phyloP scores from a whole-genome alignment of 2,329 filamentous ascomycete genomes.

The Salinomyces thailandicus region DNA sequence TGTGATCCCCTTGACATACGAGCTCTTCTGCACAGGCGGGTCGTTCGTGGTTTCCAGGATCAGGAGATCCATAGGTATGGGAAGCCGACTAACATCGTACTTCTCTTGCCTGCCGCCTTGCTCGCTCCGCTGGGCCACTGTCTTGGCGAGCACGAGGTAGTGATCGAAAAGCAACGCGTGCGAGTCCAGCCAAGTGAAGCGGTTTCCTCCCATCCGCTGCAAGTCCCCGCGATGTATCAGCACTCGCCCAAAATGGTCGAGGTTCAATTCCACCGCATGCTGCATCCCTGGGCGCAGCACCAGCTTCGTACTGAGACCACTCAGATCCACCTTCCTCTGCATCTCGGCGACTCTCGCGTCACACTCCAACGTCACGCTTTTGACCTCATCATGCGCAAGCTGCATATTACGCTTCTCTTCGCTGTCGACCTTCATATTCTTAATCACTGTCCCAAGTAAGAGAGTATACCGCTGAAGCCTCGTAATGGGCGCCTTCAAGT shows the following conservation, averaged over 20 bases:
- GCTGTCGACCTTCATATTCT: slow-evolving; percentile 70
- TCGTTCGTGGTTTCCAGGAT: slow-evolving; percentile 89
- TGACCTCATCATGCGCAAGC: slow-evolving; percentile 85
- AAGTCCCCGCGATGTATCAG: slow-evolving; percentile 83
- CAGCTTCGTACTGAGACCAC: slow-evolving; percentile 72
- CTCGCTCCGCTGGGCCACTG: slow-evolving; percentile 55
- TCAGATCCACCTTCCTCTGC: slow-evolving; percentile 79
- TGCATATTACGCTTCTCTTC: slow-evolving; percentile 81
- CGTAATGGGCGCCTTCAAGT: slow-evolving; percentile 85
- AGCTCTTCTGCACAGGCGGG: slow-evolving; percentile 72
- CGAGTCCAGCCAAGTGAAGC: slow-evolving; percentile 88
- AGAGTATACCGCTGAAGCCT: slow-evolving; percentile 83
- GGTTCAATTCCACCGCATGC: slow-evolving; percentile 67
- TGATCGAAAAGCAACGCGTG: slow-evolving; percentile 93
- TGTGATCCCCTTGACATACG: slow-evolving; percentile 59
- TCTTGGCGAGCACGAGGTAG: slow-evolving; percentile 85
- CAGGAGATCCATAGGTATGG: slow-evolving; percentile 91
- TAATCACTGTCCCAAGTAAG: slow-evolving; percentile 69
- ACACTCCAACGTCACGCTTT: slow-evolving; percentile 77
- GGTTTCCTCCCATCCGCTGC: slow-evolving; percentile 75
- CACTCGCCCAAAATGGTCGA: slow-evolving; percentile 87
- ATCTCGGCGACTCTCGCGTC: slow-evolving; percentile 88
- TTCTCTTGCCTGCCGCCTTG: slow-evolving; percentile 63
- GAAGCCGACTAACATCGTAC: slow-evolving; percentile 90
- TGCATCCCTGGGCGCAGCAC: slow-evolving; percentile 81